Percentiles rank a stretch among this genome's conserved stretches.
Evolutionary conservation across 2,329 filamentous ascomycete genomes (phyloP).

Genomic region (Cladosporium phlei): DNA sequence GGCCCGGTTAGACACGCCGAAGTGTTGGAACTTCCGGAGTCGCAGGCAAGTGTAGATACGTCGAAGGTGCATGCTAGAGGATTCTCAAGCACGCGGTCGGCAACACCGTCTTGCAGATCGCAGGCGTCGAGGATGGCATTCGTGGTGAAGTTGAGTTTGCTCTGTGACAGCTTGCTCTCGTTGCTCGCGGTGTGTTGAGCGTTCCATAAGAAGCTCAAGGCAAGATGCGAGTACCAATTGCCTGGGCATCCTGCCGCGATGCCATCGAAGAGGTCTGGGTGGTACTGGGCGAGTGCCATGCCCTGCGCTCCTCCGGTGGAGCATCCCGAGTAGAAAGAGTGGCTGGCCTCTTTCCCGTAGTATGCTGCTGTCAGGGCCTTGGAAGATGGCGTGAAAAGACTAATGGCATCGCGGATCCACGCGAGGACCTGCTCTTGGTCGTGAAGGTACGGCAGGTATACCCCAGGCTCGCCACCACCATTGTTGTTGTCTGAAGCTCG

Average conservation of each 20-base stretch:
- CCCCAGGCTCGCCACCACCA: conserved; percentile 21
- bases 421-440: conserved; percentile 26
- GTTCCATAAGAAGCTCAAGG: conserved; percentile 29
- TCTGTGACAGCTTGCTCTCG: conserved; percentile 25
- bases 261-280: conserved; percentile 41
- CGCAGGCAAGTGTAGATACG: conserved; percentile 31
- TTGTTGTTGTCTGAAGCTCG: conserved; percentile 23
- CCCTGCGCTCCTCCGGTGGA: conserved; percentile 42
- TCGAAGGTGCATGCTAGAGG: conserved; percentile 36
- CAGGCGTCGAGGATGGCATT: conserved; percentile 35
- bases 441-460: conserved; percentile 27
- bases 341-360: conserved; percentile 29
- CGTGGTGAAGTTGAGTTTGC: conserved; percentile 31
- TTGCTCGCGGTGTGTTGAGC: conserved; percentile 23
- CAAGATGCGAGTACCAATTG: conserved; percentile 35
- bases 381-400: conserved; percentile 30
- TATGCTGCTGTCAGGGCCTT: conserved; percentile 30
- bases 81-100: conserved; percentile 38
- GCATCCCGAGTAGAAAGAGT: conserved; percentile 40
- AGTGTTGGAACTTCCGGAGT: conserved; percentile 10
- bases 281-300: conserved; percentile 35
- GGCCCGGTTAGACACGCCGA: conserved; percentile 29
- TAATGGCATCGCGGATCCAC: conserved; percentile 38
- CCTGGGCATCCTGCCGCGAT: conserved; percentile 40
- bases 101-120: conserved; percentile 37